Evolutionary conservation across 2,329 filamentous ascomycete species (phyloP).

Genomic region (Dactylellina sp.): DNA sequence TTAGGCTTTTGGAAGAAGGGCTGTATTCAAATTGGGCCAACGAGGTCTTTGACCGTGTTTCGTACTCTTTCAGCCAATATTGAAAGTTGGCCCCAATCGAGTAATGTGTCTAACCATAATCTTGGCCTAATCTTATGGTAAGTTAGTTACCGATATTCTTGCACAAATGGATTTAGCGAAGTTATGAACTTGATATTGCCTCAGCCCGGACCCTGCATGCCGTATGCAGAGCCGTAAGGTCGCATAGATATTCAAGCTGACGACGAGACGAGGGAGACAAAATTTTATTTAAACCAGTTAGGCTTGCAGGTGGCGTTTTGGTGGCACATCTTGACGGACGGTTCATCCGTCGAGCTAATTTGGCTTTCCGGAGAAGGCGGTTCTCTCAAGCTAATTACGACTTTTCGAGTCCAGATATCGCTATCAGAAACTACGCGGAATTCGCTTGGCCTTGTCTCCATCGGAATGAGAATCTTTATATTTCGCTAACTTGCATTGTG

Average conservation of each 20-base stretch:
- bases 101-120: too few relatives aligned
- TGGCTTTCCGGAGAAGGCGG: background rate
- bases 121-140: too few relatives aligned
- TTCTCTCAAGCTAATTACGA: background rate
- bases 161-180: too few relatives aligned
- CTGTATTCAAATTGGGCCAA: too few relatives aligned
- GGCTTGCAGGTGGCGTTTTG: conserved; percentile 38
- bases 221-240: conserved; percentile 16
- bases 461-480: background rate
- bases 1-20: too few relatives aligned
- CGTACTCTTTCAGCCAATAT: too few relatives aligned
- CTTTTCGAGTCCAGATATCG: conserved; percentile 12
- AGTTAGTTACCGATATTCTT: too few relatives aligned
- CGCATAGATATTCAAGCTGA: conserved; percentile 3
- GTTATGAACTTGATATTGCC: conserved; percentile 8
- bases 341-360: conserved; percentile 19
- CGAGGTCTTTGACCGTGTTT: too few relatives aligned
- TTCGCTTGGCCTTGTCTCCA: background rate
- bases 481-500: conserved; percentile 33
- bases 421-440: background rate
- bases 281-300: conserved; percentile 1
- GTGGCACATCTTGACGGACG: conserved; percentile 32
- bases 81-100: too few relatives aligned
- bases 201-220: conserved; percentile 24
- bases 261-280: background rate